These are phyloP conservation scores for Xylaria sp. DNA, from an alignment of 2,329 filamentous ascomycete genomes.

Conservation along the genomic window DNA sequence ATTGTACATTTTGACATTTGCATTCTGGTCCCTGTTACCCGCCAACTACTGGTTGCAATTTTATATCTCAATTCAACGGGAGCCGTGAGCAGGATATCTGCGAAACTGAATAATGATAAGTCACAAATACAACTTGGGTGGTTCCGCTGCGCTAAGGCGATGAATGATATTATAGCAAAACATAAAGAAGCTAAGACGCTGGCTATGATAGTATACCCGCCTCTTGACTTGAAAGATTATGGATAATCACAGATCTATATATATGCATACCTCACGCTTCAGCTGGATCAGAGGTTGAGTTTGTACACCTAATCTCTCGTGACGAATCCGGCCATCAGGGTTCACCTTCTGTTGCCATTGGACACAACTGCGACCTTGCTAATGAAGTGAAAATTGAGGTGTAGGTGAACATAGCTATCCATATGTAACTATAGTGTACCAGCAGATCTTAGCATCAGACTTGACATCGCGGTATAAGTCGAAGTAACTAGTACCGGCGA, in stretches of 20 bases:
- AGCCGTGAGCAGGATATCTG: neutral
- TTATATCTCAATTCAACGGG: neutral
- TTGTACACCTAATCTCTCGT: neutral
- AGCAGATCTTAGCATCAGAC: neutral
- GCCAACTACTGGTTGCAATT: neutral
- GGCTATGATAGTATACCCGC: no score
- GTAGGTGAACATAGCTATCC: no score
- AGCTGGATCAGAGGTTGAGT: neutral
- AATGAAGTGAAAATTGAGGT: no score
- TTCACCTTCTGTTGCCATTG: neutral
- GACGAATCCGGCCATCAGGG: neutral
- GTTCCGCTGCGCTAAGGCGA: neutral
- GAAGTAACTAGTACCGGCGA: neutral
- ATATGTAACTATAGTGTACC: neutral
- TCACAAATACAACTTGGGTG: neutral
- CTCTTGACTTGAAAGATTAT: neutral
- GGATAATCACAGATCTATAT: neutral
- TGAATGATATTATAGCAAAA: neutral
- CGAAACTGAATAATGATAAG: neutral
- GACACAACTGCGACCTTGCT: no score
- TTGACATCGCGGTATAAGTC: neutral
- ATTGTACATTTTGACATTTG: constrained; percentile 5
- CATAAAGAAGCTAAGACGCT: neutral
- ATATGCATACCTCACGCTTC: neutral
- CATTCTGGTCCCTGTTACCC: neutral